Base-by-base conservation (phyloP, 257 asterid species). In the Solanum stenotomum region DNA sequence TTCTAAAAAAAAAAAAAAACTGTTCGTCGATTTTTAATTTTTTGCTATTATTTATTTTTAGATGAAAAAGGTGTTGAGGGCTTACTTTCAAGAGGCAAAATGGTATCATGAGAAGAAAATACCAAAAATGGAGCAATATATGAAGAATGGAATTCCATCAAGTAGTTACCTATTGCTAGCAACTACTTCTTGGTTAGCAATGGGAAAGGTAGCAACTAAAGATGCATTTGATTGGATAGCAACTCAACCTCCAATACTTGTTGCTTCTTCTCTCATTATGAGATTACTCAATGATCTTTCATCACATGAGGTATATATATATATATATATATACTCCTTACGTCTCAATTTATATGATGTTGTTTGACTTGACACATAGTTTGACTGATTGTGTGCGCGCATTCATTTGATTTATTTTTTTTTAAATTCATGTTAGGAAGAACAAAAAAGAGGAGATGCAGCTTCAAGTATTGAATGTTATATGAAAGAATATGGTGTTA, bases 161-260 rank as follows among this genome's bases (percentile, higher is more conserved):
- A 0, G 75, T 3, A 88, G 4, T 63, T 86, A 79, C 52, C 10
- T 46, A 38, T 83, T 84, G 88, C 20, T 91, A 2, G 61, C 88
- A 1, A 46, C 87, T 0, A 33, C 76, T 25, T 86, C 90, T 5
- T 81, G 88, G 4, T 85, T 86, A 8, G 91, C 87, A 25, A 89
- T 90, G 90, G 63, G 87, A 5, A 15, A 84, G 5, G 29, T 31
- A 0, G 87, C 46, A 6, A 46, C 82, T 2, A 83, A 78, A 31
- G 87, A 91, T 20, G 89, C 18, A 25, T 88, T 91, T 31, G 88
- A 89, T 8, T 91, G 92, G 92, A 75, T 83, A 11, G 65, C 90
- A 15, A 87, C 25, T 13, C 83, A 88, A 11, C 92, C 94, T 0
- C 16, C 61, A 18, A 52, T 89, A 5, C 63, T 91, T 6, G 70